These are phyloP conservation scores for Cercospora brassicicola DNA, from an alignment of 2,329 filamentous ascomycete genomes.

Conservation along the genomic window DNA sequence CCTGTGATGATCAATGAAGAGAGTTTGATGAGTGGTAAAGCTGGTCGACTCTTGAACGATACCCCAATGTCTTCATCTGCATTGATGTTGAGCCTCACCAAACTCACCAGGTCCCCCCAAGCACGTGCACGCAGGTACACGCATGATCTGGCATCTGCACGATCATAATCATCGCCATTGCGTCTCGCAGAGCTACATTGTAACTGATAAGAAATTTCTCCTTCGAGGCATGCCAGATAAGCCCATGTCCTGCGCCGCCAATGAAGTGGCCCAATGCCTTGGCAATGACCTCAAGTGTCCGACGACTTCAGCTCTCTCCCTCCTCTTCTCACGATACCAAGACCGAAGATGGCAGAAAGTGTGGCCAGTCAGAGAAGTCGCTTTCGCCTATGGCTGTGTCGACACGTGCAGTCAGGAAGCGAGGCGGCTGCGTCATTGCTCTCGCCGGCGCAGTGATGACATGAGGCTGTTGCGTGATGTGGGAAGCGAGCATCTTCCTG, in stretches of 20 bases:
- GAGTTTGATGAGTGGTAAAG: neutral
- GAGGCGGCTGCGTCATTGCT: constrained; percentile 3
- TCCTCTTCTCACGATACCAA: neutral
- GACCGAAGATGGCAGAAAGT: neutral
- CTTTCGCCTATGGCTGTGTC: neutral
- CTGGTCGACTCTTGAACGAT: neutral
- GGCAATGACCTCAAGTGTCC: constrained; percentile 10
- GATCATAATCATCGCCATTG: constrained; percentile 1
- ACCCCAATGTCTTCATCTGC: neutral
- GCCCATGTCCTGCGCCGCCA: neutral
- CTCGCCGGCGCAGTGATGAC: neutral
- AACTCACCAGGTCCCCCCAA: neutral
- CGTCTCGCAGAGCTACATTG: neutral
- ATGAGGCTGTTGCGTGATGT: neutral
- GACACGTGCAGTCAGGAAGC: neutral
- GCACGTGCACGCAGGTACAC: constrained; percentile 10
- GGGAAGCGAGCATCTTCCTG: constrained; percentile 4
- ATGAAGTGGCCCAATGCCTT: neutral
- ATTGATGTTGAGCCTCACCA: neutral
- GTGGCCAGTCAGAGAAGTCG: neutral
- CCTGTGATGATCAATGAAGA: neutral
- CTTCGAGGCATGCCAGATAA: constrained; percentile 1
- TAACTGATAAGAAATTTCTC: constrained; percentile 1
- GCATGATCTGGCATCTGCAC: constrained; percentile 1
- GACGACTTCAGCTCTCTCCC: neutral